These are phyloP conservation scores for Aphanomyces cochlioides DNA, from an alignment of 352 stramenopile species.

Conservation along the genomic window DNA sequence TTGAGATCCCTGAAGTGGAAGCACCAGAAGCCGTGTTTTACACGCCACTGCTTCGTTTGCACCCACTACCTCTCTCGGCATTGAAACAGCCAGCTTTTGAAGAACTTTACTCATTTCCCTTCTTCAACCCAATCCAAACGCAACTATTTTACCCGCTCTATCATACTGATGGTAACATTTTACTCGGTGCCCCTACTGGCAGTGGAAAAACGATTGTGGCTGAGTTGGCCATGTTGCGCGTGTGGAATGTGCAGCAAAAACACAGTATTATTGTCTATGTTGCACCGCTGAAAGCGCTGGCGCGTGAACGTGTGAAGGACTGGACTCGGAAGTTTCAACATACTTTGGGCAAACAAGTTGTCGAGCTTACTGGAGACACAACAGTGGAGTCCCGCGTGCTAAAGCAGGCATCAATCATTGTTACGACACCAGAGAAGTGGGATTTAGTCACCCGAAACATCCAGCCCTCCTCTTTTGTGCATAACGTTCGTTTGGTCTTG, in stretches of 20 bases:
- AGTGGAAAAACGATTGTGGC: constrained; percentile 96
- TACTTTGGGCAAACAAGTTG: constrained; percentile 86
- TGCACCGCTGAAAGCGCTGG: constrained; percentile 95
- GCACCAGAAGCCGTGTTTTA: constrained; percentile 73
- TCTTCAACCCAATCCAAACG: constrained; percentile 96
- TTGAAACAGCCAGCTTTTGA: constrained; percentile 91
- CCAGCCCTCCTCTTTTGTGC: constrained; percentile 67
- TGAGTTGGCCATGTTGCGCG: constrained; percentile 95
- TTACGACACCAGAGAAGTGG: constrained; percentile 98
- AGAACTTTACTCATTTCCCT: constrained; percentile 85
- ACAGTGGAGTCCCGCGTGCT: constrained; percentile 91
- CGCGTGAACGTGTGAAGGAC: constrained; percentile 94
- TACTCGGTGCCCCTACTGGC: constrained; percentile 96
- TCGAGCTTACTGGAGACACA: constrained; percentile 97
- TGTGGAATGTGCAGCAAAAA: constrained; percentile 78
- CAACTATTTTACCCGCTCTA: constrained; percentile 98
- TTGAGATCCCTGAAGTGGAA: constrained; percentile 33
- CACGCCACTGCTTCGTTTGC: constrained; percentile 90
- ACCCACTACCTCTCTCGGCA: constrained; percentile 91
- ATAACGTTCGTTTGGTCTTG: constrained; percentile 86
- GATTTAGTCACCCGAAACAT: constrained; percentile 95
- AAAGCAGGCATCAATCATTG: constrained; percentile 92
- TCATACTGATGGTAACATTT: constrained; percentile 92
- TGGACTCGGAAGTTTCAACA: constrained; percentile 93
- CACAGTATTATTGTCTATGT: constrained; percentile 93